Percentiles rank a stretch among this genome's conserved stretches.
Conservation (phyloP, 2,329 filamentous ascomycete genomes). For the Periconia digitata region DNA sequence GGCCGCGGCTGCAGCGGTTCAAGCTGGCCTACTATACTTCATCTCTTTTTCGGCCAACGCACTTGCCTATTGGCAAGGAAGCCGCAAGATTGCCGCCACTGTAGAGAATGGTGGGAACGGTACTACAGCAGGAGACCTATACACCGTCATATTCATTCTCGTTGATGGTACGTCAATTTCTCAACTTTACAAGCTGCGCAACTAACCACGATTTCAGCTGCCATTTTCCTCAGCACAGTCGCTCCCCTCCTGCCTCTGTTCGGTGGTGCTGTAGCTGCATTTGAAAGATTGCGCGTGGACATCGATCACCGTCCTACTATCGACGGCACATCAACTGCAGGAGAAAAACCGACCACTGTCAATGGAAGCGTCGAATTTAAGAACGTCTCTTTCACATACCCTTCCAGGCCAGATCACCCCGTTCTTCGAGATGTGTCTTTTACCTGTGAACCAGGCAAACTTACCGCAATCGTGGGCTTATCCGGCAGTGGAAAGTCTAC, state of each 20-base stretch:
- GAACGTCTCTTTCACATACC: conserved; percentile 46
- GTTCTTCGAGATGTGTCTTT: conserved; percentile 44
- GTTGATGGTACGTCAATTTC: conserved; percentile 47
- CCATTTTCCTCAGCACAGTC: conserved; percentile 50
- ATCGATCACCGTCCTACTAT: conserved; percentile 53
- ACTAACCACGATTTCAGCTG: conserved; percentile 33
- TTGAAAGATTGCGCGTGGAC: conserved; percentile 59
- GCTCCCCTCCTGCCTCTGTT: conserved; percentile 55
- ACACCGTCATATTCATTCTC: conserved; percentile 58
- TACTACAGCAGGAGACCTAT: conserved; percentile 51
- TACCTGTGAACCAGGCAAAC: conserved; percentile 38
- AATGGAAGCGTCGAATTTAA: conserved; percentile 53
- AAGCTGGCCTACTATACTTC: conserved; percentile 66
- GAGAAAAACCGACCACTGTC: conserved; percentile 21
- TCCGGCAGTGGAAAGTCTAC: conserved; percentile 49
- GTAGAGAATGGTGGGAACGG: conserved; percentile 31
- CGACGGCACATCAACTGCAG: conserved; percentile 38
- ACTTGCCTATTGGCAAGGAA: conserved; percentile 69
- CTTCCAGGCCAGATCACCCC: conserved; percentile 42
- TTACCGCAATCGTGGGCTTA: conserved; percentile 48
- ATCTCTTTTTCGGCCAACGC: conserved; percentile 69
- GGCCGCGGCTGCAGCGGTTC: conserved; percentile 57
- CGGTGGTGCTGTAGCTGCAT: conserved; percentile 55
- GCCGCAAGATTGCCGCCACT: conserved; percentile 54
- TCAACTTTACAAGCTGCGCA: background rate